Conservation (phyloP, 352 stramenopile genomes). For the Pythium rhizo-oryzae region DNA sequence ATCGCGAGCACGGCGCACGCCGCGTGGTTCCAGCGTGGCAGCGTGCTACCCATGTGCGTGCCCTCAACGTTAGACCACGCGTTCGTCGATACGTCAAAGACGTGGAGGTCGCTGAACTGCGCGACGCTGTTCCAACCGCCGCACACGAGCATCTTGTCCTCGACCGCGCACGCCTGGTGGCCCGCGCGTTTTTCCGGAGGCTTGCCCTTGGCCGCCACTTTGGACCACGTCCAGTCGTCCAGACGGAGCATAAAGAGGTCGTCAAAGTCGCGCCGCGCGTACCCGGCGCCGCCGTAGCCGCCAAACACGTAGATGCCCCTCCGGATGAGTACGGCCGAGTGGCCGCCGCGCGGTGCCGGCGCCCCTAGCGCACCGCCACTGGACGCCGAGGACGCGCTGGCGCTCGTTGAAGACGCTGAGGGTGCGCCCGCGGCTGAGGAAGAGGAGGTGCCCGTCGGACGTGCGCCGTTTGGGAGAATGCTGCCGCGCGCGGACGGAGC, state of each 20-base stretch:
- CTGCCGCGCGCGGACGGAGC: conserved; percentile 40
- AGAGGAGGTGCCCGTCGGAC: neutral
- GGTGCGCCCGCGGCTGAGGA: too few relatives aligned
- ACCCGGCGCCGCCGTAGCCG: conserved; percentile 94
- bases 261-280: conserved; percentile 93
- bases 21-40: conserved; percentile 95
- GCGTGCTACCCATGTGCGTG: conserved; percentile 62
- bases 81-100: conserved; percentile 89
- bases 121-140: conserved; percentile 94
- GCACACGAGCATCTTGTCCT: conserved; percentile 93
- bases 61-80: conserved; percentile 88
- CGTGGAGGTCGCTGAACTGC: conserved; percentile 96
- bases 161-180: conserved; percentile 90
- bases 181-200: conserved; percentile 91
- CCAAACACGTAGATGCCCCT: conserved; percentile 93
- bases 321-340: conserved; percentile 88
- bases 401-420: too few relatives aligned
- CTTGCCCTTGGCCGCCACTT: conserved; percentile 87
- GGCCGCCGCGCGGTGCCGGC: conserved; percentile 87
- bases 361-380: neutral
- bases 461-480: neutral
- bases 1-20: conserved; percentile 94
- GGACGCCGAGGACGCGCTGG: too few relatives aligned
- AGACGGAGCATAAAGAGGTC: conserved; percentile 92
- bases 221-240: conserved; percentile 85